These are phyloP conservation scores for Blastocystis sp. DNA, from an alignment of 352 stramenopile species.

Conservation along the genomic window DNA sequence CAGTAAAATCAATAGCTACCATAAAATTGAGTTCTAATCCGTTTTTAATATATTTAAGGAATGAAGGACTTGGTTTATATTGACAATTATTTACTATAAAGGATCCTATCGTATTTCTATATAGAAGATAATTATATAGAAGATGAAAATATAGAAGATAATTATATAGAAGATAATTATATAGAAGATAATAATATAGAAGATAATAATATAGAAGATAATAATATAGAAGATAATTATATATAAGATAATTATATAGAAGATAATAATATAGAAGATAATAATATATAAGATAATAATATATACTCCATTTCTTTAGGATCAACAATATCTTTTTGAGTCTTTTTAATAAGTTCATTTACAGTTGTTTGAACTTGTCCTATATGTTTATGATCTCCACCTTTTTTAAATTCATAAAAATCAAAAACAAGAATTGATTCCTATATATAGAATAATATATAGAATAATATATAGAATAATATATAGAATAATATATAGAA, in stretches of 20 bases:
- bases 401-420: too few relatives aligned
- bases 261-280: background rate
- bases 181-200: conserved; percentile 52
- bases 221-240: conserved; percentile 51
- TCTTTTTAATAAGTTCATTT: too few relatives aligned
- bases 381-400: too few relatives aligned
- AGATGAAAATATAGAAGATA: conserved; percentile 51
- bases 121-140: conserved; percentile 31
- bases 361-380: too few relatives aligned
- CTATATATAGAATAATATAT: too few relatives aligned
- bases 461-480: too few relatives aligned
- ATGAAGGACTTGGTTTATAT: conserved; percentile 41
- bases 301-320: too few relatives aligned
- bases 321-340: too few relatives aligned
- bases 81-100: conserved; percentile 25
- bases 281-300: too few relatives aligned
- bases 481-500: too few relatives aligned
- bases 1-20: conserved; percentile 60
- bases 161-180: conserved; percentile 53
- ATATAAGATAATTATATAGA: background rate
- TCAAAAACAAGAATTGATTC: too few relatives aligned
- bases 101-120: conserved; percentile 13
- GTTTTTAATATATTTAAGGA: conserved; percentile 50
- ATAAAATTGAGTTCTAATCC: conserved; percentile 66
- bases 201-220: conserved; percentile 57